A percentile compares a stretch with the other conserved stretches of the same genome.
Evolutionary conservation across 441 rosid species (phyloP).

Genomic region (Brassica hybrid): DNA sequence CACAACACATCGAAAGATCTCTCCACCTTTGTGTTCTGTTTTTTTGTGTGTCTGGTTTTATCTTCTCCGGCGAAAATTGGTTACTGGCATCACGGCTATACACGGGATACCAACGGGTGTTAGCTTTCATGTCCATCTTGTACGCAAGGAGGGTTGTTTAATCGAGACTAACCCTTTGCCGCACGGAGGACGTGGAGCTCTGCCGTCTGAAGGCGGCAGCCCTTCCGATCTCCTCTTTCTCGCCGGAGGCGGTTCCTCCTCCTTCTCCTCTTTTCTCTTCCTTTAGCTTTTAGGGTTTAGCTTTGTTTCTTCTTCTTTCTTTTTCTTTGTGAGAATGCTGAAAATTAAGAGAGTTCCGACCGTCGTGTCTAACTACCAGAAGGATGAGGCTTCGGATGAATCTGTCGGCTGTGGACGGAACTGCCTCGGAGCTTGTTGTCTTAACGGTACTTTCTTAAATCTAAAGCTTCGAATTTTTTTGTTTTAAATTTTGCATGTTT

Average conservation of each 20-base stretch:
- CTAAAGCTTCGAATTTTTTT: background rate
- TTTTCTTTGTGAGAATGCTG: slow-evolving; percentile 41
- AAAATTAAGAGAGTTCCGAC: background rate
- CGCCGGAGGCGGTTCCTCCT: slow-evolving; percentile 84
- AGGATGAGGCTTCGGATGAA: background rate
- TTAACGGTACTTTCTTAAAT: background rate
- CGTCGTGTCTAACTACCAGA: background rate
- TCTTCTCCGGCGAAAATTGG: background rate
- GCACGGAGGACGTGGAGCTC: slow-evolving; percentile 99
- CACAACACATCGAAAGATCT: background rate
- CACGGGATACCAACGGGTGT: background rate
- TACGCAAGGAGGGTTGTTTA: slow-evolving; percentile 60
- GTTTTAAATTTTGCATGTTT: background rate
- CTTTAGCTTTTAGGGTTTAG: slow-evolving; percentile 35
- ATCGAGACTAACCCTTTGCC: slow-evolving; percentile 87
- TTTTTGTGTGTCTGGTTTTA: background rate
- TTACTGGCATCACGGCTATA: background rate
- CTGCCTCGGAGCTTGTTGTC: background rate
- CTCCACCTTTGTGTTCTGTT: background rate
- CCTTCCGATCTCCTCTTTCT: slow-evolving; percentile 99
- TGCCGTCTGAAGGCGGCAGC: slow-evolving; percentile 99
- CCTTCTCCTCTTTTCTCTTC: slow-evolving; percentile 10
- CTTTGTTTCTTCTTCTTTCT: too few species aligned
- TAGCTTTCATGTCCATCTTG: background rate
- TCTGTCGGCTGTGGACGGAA: background rate